Conservation (phyloP, 495 filamentous ascomycete genomes). For the Evernia prunastri region DNA sequence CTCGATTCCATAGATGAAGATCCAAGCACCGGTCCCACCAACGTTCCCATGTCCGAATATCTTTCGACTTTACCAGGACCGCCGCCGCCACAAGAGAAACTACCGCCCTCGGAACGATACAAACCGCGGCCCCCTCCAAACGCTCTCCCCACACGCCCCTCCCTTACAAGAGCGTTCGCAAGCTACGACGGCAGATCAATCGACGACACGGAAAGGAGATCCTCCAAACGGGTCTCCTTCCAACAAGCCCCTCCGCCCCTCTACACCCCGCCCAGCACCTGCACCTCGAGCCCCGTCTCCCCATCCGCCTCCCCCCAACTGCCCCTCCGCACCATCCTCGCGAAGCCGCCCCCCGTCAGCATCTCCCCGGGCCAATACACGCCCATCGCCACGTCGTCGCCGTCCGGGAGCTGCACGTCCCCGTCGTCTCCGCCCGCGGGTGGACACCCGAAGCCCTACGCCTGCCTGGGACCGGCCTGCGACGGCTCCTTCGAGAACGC, state of each 20-base stretch:
- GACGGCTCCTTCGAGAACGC: background rate
- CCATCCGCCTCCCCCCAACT: background rate
- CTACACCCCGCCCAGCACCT: background rate
- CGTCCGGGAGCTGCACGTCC: background rate
- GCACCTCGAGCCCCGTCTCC: conserved; percentile 1
- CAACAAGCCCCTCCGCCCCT: background rate
- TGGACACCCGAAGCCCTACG: background rate
- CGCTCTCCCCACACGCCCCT: background rate
- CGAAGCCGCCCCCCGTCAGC: background rate
- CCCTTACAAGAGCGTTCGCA: background rate
- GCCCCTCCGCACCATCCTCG: background rate
- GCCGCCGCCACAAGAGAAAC: background rate
- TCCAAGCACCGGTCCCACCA: background rate
- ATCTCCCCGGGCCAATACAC: conserved; percentile 3
- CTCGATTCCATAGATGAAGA: background rate
- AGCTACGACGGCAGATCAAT: background rate
- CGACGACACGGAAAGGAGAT: background rate
- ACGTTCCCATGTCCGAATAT: background rate
- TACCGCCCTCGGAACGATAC: background rate
- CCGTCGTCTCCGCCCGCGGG: background rate
- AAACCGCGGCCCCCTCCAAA: background rate
- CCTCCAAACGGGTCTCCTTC: background rate
- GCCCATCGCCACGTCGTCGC: background rate
- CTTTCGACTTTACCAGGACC: background rate
- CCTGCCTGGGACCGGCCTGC: background rate